Evolutionary conservation across 306 rosid species (phyloP), one percentile per base, ranked within the genome.

Genomic region (Pterocarpus macrocarpus): DNA sequence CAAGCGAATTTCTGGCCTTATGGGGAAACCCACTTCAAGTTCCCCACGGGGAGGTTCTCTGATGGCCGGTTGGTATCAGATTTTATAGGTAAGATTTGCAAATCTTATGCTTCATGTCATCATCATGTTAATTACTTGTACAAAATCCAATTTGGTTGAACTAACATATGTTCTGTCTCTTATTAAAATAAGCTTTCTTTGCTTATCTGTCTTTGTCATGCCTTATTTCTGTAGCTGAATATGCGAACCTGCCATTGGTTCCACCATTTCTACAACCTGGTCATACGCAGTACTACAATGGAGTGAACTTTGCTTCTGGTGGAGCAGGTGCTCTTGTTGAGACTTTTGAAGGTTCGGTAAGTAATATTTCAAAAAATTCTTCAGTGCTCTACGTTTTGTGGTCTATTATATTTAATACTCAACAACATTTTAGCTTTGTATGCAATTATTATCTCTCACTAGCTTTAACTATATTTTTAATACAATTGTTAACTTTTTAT

Each of bases 1-100:
- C 98, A 95, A 84, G 99, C 99, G 15, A 92, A 95, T 78, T 95
- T 95, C 97, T 89, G 82, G 90, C 99, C 99, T 30, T 95, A 95
- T 9, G 99, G 99, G 4, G 85, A 89, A 74, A 90, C 95, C 28
- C 89, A 71, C 87, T 95, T 92, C 85, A 75, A 86, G 4, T 90
- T 89, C 64, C 97, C 99, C 1, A 95, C 99, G 0, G 99, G 99
- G 5, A 86, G 99, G 80, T 95, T 95, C 81, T 92, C 93, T 62
- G 97, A 95, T 71, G 99, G 99, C 34, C 91, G 99, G 7, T 85
- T 95, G 86, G 10, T 95, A 2, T 80, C 97, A 1, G 99, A 95
- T 86, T 95, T 92, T 77, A 85, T 95, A 5, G 97, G 87, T 84
- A 84, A 73, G 87, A 76, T 85, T 34, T 66, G n/a, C 67, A 79